These are phyloP conservation scores for Meyerozyma sp. DNA, from an alignment of 1,139 yeast species.

Conservation along the genomic window DNA sequence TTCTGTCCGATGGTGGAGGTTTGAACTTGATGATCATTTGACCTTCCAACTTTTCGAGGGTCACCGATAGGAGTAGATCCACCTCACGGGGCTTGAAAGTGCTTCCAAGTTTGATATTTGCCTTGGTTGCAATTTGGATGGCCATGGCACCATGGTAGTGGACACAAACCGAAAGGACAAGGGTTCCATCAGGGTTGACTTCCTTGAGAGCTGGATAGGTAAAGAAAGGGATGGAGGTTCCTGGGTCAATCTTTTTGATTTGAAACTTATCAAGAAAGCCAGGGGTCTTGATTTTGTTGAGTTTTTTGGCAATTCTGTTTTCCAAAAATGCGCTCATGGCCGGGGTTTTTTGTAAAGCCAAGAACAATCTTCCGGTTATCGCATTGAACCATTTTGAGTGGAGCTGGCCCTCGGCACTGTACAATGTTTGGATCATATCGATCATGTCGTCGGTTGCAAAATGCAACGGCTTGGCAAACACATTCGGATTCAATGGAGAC, in stretches of 20 bases:
- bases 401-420: conserved; percentile 77
- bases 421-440: conserved; percentile 66
- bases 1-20: conserved; percentile 83
- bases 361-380: conserved; percentile 70
- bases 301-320: conserved; percentile 60
- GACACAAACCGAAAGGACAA: conserved; percentile 58
- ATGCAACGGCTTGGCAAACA: conserved; percentile 69
- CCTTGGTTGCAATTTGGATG: conserved; percentile 74
- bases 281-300: conserved; percentile 77
- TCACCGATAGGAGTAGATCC: conserved; percentile 67
- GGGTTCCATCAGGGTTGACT: conserved; percentile 75
- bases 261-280: conserved; percentile 81
- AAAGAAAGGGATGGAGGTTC: conserved; percentile 74
- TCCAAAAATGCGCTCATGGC: conserved; percentile 53
- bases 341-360: conserved; percentile 70
- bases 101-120: conserved; percentile 66
- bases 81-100: conserved; percentile 77
- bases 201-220: conserved; percentile 68
- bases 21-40: conserved; percentile 65
- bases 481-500: conserved; percentile 19
- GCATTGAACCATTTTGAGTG: conserved; percentile 92
- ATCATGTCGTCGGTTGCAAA: conserved; percentile 68
- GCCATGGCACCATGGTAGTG: conserved; percentile 70
- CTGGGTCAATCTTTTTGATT: conserved; percentile 69
- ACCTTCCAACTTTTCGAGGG: conserved; percentile 67